Conservation (phyloP, 75 land plant species). For the Pseudotsuga menziesii region DNA sequence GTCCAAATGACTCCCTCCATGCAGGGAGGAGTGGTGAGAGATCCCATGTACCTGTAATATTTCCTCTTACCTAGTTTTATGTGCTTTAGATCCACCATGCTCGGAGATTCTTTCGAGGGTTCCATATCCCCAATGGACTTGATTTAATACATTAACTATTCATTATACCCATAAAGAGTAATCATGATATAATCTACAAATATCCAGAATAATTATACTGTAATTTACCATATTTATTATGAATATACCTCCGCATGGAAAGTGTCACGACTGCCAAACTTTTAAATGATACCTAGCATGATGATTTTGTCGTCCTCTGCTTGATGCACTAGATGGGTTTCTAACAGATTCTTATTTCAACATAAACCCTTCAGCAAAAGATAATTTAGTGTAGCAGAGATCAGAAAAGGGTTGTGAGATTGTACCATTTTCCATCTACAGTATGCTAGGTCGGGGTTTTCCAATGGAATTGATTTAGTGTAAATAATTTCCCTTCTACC, state of each 20-base stretch:
- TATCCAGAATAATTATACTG: background rate
- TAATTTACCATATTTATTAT: background rate
- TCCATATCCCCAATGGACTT: background rate
- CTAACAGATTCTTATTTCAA: slow-evolving; percentile 18
- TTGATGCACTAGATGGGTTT: slow-evolving; percentile 38
- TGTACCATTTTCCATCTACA: slow-evolving; percentile 14
- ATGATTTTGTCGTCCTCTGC: slow-evolving; percentile 18
- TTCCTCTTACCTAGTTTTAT: slow-evolving; percentile 3
- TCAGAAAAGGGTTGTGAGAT: too few species aligned
- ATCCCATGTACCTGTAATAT: slow-evolving; percentile 9
- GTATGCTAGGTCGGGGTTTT: slow-evolving; percentile 54
- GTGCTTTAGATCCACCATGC: slow-evolving; percentile 7
- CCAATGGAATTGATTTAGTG: slow-evolving; percentile 40
- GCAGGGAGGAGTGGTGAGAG: slow-evolving; percentile 11
- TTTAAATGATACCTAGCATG: slow-evolving; percentile 33
- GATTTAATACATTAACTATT: background rate
- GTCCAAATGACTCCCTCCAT: slow-evolving; percentile 8
- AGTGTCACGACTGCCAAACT: slow-evolving; percentile 23
- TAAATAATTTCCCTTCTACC: slow-evolving; percentile 23
- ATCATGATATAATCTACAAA: background rate
- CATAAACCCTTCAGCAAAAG: too few species aligned
- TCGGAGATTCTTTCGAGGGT: background rate
- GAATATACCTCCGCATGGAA: background rate
- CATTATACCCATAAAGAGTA: background rate
- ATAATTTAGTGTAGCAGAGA: too few species aligned